Conservation (phyloP, 768 basidiomycete species). For the Boletus bicolor region DNA sequence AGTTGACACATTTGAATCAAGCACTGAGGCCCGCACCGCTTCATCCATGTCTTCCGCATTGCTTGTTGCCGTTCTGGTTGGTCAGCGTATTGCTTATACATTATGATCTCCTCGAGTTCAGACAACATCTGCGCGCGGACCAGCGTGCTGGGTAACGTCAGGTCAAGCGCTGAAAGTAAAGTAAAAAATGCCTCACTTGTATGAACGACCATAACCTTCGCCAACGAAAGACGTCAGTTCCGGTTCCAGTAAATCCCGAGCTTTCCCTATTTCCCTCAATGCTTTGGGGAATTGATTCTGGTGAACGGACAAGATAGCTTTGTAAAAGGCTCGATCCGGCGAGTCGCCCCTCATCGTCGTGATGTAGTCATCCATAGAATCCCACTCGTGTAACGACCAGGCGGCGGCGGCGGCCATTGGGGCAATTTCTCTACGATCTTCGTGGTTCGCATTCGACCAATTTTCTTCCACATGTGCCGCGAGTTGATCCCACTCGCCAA, state of each 20-base stretch:
- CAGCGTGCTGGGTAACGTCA: conserved; percentile 61
- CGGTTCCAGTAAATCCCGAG: conserved; percentile 87
- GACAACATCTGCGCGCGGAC: conserved; percentile 98
- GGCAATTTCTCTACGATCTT: conserved; percentile 87
- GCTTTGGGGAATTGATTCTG: conserved; percentile 96
- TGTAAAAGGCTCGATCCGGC: conserved; percentile 92
- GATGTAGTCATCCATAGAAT: conserved; percentile 97
- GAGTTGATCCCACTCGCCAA: conserved; percentile 96
- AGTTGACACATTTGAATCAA: not conserved
- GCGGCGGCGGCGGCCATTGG: conserved; percentile 97
- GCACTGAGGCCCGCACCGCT: conserved; percentile 53
- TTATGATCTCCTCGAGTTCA: conserved; percentile 95
- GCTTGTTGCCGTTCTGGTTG: conserved; percentile 89
- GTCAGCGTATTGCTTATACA: conserved; percentile 91
- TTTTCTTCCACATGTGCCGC: conserved; percentile 81
- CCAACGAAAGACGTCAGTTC: conserved; percentile 90
- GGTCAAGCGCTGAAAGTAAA: conserved; percentile 3
- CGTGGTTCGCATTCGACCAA: conserved; percentile 80
- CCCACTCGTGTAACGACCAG: conserved; percentile 97
- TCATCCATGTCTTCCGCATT: conserved; percentile 97
- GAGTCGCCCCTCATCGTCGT: conserved; percentile 90
- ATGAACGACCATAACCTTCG: conserved; percentile 95
- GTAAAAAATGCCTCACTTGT: conserved; percentile 62
- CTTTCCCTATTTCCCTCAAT: conserved; percentile 82
- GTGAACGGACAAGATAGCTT: conserved; percentile 93